Conservation (phyloP, 352 stramenopile genomes). For the Phytophthora meadii region DNA sequence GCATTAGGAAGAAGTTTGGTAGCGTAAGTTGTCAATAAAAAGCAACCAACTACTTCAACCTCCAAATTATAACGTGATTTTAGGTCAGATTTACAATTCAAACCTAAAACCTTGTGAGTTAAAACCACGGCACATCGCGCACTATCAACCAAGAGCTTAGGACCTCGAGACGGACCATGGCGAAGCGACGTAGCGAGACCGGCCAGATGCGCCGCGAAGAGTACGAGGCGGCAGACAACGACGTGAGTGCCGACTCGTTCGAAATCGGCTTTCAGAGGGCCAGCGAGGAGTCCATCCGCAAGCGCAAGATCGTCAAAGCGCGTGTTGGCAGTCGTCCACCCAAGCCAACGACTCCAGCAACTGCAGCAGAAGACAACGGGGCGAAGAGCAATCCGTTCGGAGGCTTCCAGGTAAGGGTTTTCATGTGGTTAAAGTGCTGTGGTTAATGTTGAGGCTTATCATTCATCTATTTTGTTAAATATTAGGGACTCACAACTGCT, state of each 20-base stretch:
- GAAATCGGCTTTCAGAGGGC: constrained; percentile 77
- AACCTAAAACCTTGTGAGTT: too few species aligned
- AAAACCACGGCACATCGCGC: constrained; percentile 1
- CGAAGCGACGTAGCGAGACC: constrained; percentile 88
- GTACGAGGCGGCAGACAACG: constrained; percentile 70
- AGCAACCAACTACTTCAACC: not conserved
- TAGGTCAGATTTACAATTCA: too few species aligned
- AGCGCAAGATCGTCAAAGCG: constrained; percentile 85
- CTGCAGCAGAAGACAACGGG: constrained; percentile 8
- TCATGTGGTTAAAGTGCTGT: not conserved
- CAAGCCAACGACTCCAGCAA: constrained; percentile 20
- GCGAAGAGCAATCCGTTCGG: constrained; percentile 50
- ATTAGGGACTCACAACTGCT: constrained; percentile 41
- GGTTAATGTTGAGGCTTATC: not conserved
- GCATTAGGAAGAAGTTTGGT: not conserved
- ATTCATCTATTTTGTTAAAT: constrained; percentile 1
- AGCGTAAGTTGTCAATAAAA: constrained; percentile 2
- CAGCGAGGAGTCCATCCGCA: constrained; percentile 68
- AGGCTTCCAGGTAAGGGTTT: constrained; percentile 46
- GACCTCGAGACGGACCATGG: constrained; percentile 39
- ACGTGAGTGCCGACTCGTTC: constrained; percentile 49
- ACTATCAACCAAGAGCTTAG: constrained; percentile 1
- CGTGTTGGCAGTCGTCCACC: constrained; percentile 38
- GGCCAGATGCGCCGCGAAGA: constrained; percentile 88
- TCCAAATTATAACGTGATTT: not conserved